Conservation (phyloP, 2,329 filamentous ascomycete genomes). For the Trichoderma pleuroti region DNA sequence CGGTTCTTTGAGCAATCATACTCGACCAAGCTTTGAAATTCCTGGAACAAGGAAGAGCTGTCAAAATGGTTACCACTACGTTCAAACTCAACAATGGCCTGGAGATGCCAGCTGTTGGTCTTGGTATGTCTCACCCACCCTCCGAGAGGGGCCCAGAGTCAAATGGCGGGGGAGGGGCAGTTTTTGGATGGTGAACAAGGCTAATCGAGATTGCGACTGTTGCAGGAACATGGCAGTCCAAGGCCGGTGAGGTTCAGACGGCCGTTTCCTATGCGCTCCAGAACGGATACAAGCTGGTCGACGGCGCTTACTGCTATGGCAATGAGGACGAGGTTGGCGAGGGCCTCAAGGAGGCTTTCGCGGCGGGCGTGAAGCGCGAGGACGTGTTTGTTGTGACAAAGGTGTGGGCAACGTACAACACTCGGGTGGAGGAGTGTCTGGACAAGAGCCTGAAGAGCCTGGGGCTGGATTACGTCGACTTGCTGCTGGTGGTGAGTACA, state of each 20-base stretch:
- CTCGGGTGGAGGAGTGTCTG: constrained; percentile 63
- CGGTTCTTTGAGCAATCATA: neutral
- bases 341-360: constrained; percentile 70
- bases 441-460: constrained; percentile 70
- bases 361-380: constrained; percentile 66
- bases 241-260: constrained; percentile 53
- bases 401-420: constrained; percentile 78
- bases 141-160: neutral
- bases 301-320: constrained; percentile 72
- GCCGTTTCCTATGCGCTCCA: constrained; percentile 59
- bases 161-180: constrained; percentile 14
- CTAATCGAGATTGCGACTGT: neutral
- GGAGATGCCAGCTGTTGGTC: constrained; percentile 60
- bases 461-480: constrained; percentile 76
- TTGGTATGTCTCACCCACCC: constrained; percentile 44
- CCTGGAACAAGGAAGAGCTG: neutral
- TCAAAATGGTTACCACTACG: constrained; percentile 47
- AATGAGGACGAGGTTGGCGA: constrained; percentile 82
- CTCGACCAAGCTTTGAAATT: neutral
- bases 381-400: constrained; percentile 84
- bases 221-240: constrained; percentile 62
- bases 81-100: constrained; percentile 64
- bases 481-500: constrained; percentile 62
- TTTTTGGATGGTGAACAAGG: constrained; percentile 3
- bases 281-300: constrained; percentile 58